Evolutionary conservation across 1,139 yeast genomes (phyloP).

Genomic region (Kodamaea derodonti): DNA sequence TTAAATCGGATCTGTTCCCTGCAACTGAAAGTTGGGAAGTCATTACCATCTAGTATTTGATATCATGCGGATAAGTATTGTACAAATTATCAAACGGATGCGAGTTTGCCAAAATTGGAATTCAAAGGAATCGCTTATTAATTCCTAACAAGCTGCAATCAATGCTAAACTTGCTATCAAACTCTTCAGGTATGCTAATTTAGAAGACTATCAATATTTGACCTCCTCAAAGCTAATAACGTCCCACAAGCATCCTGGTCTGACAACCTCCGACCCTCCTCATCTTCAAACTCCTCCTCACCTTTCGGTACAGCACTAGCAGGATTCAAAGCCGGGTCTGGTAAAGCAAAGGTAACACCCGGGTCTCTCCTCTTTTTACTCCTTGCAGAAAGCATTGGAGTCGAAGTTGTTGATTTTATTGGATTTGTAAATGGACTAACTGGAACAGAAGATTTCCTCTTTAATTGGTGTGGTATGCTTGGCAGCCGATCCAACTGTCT

Average conservation of each 20-base stretch:
- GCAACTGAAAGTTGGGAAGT: too few relatives aligned
- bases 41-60: too few relatives aligned
- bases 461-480: background rate
- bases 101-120: too few relatives aligned
- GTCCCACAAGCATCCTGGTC: conserved; percentile 42
- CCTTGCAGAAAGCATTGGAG: conserved; percentile 5
- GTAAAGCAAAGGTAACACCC: conserved; percentile 25
- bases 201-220: conserved; percentile 39
- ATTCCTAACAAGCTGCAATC: too few relatives aligned
- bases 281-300: conserved; percentile 15
- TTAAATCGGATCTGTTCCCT: too few relatives aligned
- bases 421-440: conserved; percentile 15
- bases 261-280: conserved; percentile 13
- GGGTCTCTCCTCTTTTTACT: conserved; percentile 5
- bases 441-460: conserved; percentile 11
- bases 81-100: too few relatives aligned
- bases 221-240: conserved; percentile 41
- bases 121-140: too few relatives aligned
- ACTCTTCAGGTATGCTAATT: conserved; percentile 18
- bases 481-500: background rate
- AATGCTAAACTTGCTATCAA: too few relatives aligned
- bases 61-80: too few relatives aligned
- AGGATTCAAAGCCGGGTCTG: conserved; percentile 37
- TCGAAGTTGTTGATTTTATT: conserved; percentile 6
- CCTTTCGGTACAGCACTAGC: conserved; percentile 16